Conservation (phyloP, 129 eudicot genomes). For the Tagetes patula region DNA sequence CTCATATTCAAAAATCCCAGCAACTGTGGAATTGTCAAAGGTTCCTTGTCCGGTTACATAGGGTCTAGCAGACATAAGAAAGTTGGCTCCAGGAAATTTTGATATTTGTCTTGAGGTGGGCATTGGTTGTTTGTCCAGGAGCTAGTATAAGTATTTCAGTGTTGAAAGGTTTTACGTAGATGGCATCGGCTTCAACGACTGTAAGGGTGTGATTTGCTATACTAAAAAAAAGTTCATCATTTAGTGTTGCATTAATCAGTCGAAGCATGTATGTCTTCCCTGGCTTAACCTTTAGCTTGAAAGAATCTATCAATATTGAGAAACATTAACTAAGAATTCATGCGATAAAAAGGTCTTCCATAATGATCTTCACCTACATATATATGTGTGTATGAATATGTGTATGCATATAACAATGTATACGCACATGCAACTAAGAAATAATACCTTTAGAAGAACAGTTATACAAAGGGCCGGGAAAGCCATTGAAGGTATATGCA, state of each 20-base stretch:
- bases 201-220: conserved; percentile 36
- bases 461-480: conserved; percentile 18
- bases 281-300: conserved; percentile 28
- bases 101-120: conserved; percentile 47
- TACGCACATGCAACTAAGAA: neutral
- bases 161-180: conserved; percentile 32
- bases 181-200: conserved; percentile 38
- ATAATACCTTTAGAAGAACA: conserved; percentile 16
- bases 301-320: conserved; percentile 21
- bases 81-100: conserved; percentile 35
- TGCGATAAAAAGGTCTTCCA: no score
- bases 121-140: conserved; percentile 65
- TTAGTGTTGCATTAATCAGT: neutral
- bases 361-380: no score
- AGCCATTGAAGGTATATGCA: conserved; percentile 21
- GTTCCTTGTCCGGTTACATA: conserved; percentile 7
- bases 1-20: conserved; percentile 4
- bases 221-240: conserved; percentile 32
- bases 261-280: conserved; percentile 4
- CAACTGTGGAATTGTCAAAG: conserved; percentile 4
- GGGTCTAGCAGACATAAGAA: conserved; percentile 12
- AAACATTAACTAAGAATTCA: no score
- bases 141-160: conserved; percentile 44
- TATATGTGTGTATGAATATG: no score
- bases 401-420: neutral